phyloP scores from a whole-genome alignment of 192 early-diverging fungal species.

The Neocallimastix lanati region DNA sequence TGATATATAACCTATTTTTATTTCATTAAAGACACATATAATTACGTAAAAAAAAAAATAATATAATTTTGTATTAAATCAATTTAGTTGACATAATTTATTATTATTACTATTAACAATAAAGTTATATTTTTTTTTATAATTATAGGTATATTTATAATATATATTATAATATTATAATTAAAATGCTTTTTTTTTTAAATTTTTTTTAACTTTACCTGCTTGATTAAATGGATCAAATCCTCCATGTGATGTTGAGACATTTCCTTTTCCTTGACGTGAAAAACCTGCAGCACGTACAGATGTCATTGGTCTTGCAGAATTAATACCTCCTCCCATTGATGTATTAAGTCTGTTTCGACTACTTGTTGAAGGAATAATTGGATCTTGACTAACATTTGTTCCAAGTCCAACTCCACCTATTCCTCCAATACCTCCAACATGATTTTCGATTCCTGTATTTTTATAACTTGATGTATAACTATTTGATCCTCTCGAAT shows the following conservation, averaged over 20 bases:
- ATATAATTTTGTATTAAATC: too few species aligned
- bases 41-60: too few species aligned
- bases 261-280: slow-evolving; percentile 17
- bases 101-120: too few species aligned
- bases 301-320: slow-evolving; percentile 31
- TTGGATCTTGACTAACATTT: slow-evolving; percentile 1
- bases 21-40: too few species aligned
- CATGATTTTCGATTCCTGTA: neutral
- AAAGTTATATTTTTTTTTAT: too few species aligned
- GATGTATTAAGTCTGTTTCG: neutral
- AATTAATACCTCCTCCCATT: neutral
- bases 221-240: slow-evolving; percentile 42
- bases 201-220: too few species aligned
- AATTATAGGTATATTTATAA: too few species aligned
- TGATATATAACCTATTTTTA: neutral
- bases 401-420: slow-evolving; percentile 7
- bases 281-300: slow-evolving; percentile 36
- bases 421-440: slow-evolving; percentile 3
- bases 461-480: slow-evolving; percentile 1
- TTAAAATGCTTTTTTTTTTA: too few species aligned
- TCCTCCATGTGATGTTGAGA: slow-evolving; percentile 8
- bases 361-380: slow-evolving; percentile 1
- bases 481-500: slow-evolving; percentile 18
- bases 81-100: too few species aligned
- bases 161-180: too few species aligned